Percentiles rank a stretch among this genome's conserved stretches.
phyloP scores from a whole-genome alignment of 306 rosid species.

The Geum urbanum region DNA sequence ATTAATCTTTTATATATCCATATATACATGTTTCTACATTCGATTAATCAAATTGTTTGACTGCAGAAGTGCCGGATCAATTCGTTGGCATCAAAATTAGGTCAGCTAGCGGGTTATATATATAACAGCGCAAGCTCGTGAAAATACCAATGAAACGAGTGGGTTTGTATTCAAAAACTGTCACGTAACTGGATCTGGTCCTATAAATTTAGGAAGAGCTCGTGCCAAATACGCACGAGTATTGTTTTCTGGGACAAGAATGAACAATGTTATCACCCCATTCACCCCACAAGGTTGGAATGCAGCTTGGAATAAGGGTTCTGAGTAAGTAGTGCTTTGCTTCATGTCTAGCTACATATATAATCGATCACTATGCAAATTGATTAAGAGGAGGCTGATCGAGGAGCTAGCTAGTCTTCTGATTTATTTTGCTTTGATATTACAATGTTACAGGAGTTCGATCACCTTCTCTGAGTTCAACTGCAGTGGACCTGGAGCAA shows the following conservation, averaged over 20 bases:
- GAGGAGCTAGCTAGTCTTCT: too few species aligned
- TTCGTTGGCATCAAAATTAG: not conserved
- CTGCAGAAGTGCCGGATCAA: not conserved
- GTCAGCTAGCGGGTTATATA: not conserved
- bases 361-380: too few species aligned
- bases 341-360: too few species aligned
- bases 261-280: constrained; percentile 5
- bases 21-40: too few species aligned
- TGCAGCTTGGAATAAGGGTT: not conserved
- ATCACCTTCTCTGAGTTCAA: constrained; percentile 15
- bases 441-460: not conserved
- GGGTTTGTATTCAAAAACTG: constrained; percentile 24
- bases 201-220: constrained; percentile 21
- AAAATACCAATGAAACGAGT: not conserved
- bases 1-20: too few species aligned
- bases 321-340: not conserved
- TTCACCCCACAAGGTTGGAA: constrained; percentile 13
- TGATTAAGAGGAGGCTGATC: too few species aligned
- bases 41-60: not conserved
- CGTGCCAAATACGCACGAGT: constrained; percentile 12
- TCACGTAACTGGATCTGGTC: constrained; percentile 9
- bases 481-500: constrained; percentile 18
- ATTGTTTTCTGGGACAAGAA: constrained; percentile 5
- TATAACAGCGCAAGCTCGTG: not conserved
- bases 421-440: not conserved